These are phyloP conservation scores for Nicotiana noctiflora DNA, from an alignment of 257 asterid genomes.

Conservation along the genomic window DNA sequence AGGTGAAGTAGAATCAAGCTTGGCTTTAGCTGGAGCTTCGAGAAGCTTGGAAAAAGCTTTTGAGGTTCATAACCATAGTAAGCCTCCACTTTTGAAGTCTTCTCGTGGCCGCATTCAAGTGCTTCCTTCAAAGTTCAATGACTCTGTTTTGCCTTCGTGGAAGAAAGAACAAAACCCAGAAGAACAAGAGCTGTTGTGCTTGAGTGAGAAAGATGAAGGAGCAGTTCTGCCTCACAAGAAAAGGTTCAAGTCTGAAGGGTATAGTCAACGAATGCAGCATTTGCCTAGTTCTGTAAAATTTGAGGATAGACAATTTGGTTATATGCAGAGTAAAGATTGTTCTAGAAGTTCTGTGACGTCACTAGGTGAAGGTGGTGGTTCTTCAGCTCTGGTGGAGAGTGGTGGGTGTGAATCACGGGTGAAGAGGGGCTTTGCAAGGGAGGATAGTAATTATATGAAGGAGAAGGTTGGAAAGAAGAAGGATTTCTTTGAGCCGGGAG, in stretches of 20 bases:
- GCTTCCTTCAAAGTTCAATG: constrained; percentile 50
- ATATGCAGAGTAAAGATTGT: constrained; percentile 9
- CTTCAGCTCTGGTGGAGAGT: constrained; percentile 33
- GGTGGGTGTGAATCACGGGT: constrained; percentile 11
- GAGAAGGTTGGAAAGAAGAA: constrained; percentile 39
- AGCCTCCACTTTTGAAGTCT: constrained; percentile 56
- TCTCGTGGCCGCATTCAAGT: constrained; percentile 72
- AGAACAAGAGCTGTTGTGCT: constrained; percentile 20
- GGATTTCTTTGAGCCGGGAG: constrained; percentile 49
- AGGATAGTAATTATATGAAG: constrained; percentile 20
- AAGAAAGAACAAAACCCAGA: constrained; percentile 42
- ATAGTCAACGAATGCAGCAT: constrained; percentile 17
- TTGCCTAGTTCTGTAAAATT: not conserved
- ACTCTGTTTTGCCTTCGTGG: constrained; percentile 64
- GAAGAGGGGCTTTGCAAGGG: constrained; percentile 18
- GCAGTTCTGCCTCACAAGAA: constrained; percentile 23
- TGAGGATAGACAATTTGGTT: constrained; percentile 3
- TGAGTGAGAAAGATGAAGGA: constrained; percentile 18
- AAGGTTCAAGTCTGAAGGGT: constrained; percentile 33
- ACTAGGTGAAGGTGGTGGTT: constrained; percentile 37
- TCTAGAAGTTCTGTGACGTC: constrained; percentile 55
- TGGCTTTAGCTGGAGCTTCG: not conserved
- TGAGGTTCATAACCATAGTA: constrained; percentile 19
- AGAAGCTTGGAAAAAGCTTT: constrained; percentile 15
- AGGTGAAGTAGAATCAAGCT: constrained; percentile 21